Conservation (phyloP, 495 filamentous ascomycete genomes). For the Annulohypoxylon moriforme region DNA sequence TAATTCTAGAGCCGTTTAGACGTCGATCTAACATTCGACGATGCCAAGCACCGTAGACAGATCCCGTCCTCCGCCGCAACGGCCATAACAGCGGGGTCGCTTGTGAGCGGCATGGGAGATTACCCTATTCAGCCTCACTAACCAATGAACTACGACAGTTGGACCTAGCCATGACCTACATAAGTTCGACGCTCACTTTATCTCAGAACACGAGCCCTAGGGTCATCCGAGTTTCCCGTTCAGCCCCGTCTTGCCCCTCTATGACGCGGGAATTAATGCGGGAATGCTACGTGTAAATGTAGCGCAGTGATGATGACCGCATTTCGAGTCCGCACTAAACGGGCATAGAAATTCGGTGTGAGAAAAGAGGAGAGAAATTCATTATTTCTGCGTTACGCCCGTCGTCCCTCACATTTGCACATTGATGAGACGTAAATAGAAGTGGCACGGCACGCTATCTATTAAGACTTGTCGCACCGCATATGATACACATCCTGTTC, state of each 20-base stretch:
- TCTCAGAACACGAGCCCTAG: slow-evolving; percentile 31
- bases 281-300: slow-evolving; percentile 20
- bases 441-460: slow-evolving; percentile 11
- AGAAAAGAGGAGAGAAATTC: slow-evolving; percentile 4
- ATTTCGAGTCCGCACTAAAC: not conserved
- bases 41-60: slow-evolving; percentile 15
- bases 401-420: slow-evolving; percentile 2
- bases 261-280: slow-evolving; percentile 19
- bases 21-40: slow-evolving; percentile 21
- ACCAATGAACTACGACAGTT: slow-evolving; percentile 3
- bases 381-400: not conserved
- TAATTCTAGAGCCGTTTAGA: not conserved
- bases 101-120: slow-evolving; percentile 29
- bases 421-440: slow-evolving; percentile 25
- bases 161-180: slow-evolving; percentile 10
- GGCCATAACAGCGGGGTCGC: slow-evolving; percentile 25
- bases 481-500: slow-evolving; percentile 15
- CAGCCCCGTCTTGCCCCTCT: slow-evolving; percentile 5
- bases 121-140: slow-evolving; percentile 40
- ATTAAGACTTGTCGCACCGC: slow-evolving; percentile 26
- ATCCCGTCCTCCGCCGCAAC: slow-evolving; percentile 24
- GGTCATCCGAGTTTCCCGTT: slow-evolving; percentile 16
- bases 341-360: slow-evolving; percentile 27
- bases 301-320: slow-evolving; percentile 4
- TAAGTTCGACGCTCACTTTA: slow-evolving; percentile 24